Evolutionary conservation across 495 filamentous ascomycete genomes (phyloP).

Genomic region (Rusavskia elegans): DNA sequence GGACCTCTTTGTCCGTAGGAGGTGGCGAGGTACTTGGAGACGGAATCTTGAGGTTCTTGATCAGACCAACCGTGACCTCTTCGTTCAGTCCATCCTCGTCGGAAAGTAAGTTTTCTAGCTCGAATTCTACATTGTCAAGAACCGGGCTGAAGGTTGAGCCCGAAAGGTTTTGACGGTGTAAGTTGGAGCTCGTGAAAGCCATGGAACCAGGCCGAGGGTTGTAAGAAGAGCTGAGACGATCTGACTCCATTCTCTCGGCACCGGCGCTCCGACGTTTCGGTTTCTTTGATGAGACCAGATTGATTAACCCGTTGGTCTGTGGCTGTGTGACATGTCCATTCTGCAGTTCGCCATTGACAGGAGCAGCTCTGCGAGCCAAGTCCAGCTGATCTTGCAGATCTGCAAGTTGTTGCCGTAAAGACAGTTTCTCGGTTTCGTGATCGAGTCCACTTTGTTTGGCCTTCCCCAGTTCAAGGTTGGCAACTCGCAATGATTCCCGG

Average conservation of each 20-base stretch:
- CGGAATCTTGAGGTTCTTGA: slow-evolving; percentile 91
- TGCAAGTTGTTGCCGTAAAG: slow-evolving; percentile 68
- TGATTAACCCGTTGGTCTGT: slow-evolving; percentile 69
- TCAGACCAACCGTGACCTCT: slow-evolving; percentile 88
- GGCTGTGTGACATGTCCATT: slow-evolving; percentile 46
- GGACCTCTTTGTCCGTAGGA: slow-evolving; percentile 91
- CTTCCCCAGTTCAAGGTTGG: slow-evolving; percentile 61
- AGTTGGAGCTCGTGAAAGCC: slow-evolving; percentile 51
- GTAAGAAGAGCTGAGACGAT: slow-evolving; percentile 79
- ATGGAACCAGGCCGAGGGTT: slow-evolving; percentile 93
- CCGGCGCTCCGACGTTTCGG: slow-evolving; percentile 90
- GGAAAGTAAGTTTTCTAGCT: slow-evolving; percentile 82
- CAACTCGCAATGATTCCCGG: slow-evolving; percentile 57
- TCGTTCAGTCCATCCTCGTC: slow-evolving; percentile 93
- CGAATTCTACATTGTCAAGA: slow-evolving; percentile 75
- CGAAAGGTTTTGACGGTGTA: slow-evolving; percentile 47
- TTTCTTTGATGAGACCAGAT: slow-evolving; percentile 93
- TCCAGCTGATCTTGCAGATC: slow-evolving; percentile 91
- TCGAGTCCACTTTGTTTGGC: slow-evolving; percentile 51
- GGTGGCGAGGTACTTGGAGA: slow-evolving; percentile 66
- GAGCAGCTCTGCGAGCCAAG: slow-evolving; percentile 52
- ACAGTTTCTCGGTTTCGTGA: slow-evolving; percentile 68
- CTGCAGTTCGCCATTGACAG: slow-evolving; percentile 47
- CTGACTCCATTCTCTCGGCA: slow-evolving; percentile 64
- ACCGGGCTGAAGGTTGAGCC: slow-evolving; percentile 60